Base-by-base conservation (phyloP, 441 rosid genomes). In the Jatropha podagrica region DNA sequence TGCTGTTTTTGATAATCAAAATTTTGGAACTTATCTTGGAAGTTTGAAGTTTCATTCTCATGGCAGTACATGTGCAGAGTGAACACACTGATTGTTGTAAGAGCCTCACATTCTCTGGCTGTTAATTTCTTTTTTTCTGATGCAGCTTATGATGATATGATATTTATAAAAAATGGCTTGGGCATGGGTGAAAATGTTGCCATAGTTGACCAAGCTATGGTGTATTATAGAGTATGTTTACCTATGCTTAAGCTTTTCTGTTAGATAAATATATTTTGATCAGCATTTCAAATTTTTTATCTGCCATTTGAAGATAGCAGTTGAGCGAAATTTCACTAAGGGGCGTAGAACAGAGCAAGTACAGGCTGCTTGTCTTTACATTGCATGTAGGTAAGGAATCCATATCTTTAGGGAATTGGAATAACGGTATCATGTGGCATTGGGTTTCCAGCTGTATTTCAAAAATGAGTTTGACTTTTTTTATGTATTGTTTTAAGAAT, bases 291-390 rank as follows among this genome's bases (percentile, higher is more conserved):
- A 74, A 61, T 20, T 40, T 58, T 58, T 80, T n/a, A 51, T 76
- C 76, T 82, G 49, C 37, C 73, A 68, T 81, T 55, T 81, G 80
- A 79, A 92, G 98, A 77, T 91, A 78, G 97, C 97, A 62, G 89
- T 88, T 78, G 93, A 88, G 26, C 84, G 86, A 68, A 88, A 85
- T 83, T 94, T 94, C 78, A 96, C 98, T 0, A 86, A 83, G 81
- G 98, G 97, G 58, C 97, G 97, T 51, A 92, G 92, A 81, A 83
- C 91, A 46, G 98, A 96, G 64, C 95, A 88, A 76, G 98, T 96
- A 26, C 90, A 90, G 68, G 89, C 94, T 78, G 86, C 95, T 70
- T 96, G 98, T 79, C 92, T 96, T 62, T 96, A 96, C 84, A 88
- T 91, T 88, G 94, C 97, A 27, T 96, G 97, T 76, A 87, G 97